Conservation (phyloP, 2,329 filamentous ascomycete species). For the Clarireedia monteithiana region DNA sequence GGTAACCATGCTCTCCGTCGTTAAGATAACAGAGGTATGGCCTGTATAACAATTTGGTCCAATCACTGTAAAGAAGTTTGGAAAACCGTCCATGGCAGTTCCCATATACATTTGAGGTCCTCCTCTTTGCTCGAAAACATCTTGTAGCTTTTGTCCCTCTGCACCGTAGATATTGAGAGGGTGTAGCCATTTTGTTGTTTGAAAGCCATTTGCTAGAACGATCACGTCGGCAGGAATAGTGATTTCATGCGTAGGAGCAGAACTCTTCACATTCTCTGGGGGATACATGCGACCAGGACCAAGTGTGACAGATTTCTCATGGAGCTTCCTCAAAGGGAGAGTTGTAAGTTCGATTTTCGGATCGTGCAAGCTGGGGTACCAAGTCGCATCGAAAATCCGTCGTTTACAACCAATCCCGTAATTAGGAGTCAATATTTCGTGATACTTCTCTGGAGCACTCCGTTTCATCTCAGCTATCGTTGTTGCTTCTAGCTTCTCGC, state of each 20-base stretch:
- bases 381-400: conserved; percentile 44
- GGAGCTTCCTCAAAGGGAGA: conserved; percentile 39
- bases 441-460: conserved; percentile 45
- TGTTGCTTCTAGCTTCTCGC: conserved; percentile 34
- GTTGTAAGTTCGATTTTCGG: conserved; percentile 45
- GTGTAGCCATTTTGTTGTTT: conserved; percentile 46
- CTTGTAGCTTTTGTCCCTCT: conserved; percentile 39
- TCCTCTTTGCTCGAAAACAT: conserved; percentile 46
- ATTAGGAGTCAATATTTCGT: conserved; percentile 48
- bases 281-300: conserved; percentile 43
- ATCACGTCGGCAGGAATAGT: conserved; percentile 48
- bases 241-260: conserved; percentile 25
- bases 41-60: conserved; percentile 53
- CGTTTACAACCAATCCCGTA: conserved; percentile 51
- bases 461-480: conserved; percentile 39
- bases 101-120: conserved; percentile 51
- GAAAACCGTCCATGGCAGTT: conserved; percentile 48
- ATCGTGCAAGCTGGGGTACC: conserved; percentile 41
- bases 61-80: conserved; percentile 52
- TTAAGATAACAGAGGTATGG: conserved; percentile 48
- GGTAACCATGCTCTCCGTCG: conserved; percentile 48
- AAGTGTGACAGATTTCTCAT: conserved; percentile 40
- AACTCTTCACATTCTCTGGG: conserved; percentile 16
- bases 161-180: conserved; percentile 43
- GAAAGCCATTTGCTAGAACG: conserved; percentile 50